Base-by-base conservation (phyloP, 2,329 filamentous ascomycete genomes). In the Spiromastix sp. region DNA sequence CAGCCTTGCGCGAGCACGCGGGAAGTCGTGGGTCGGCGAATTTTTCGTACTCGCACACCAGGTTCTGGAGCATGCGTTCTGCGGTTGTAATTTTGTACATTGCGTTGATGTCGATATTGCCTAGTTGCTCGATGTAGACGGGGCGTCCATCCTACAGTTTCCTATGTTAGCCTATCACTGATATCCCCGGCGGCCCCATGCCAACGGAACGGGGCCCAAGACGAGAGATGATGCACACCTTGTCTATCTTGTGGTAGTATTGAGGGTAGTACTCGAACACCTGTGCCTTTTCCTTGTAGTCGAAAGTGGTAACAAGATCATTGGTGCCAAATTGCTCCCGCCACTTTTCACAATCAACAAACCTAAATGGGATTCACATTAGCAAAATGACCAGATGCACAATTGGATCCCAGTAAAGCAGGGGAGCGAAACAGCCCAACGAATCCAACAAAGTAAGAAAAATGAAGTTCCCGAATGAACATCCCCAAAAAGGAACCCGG, bases 11-110 rank as follows among this genome's bases (percentile, higher is more conserved):
- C 38, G 86, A 94, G 73, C 86, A 95, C 48, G 91, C 89, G 34
- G 91, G 91, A 38, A 98, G 75, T 48, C 91, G 83, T 10, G 87
- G 87, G 63, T 96, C 89, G 48, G 85, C 74, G 48, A 96, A 74
- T 62, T 89, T 93, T 71, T 98, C 91, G 69, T 98, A 98, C 68
- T 98, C 91, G 59, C 87, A 81, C 32, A 93, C 89, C 28, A 98
- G 79, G 70, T 96, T 96, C 62, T 84, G 78, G 42, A 96, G 69
- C 89, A 98, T 96, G 63, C 89, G 85, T 46, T 96, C 85, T 52
- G 76, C 72, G 30, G 81, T 83, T 43, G 87, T 95, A 67, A 95
- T 91, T 65, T 91, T 89, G 70, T 85, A 81, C 77, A 96, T 86
- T 57, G 80, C 80, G 36, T 65, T 77, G 48, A 98, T 70, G 65